Evolutionary conservation across 306 rosid genomes (phyloP).

Genomic region (Alnus rubra): DNA sequence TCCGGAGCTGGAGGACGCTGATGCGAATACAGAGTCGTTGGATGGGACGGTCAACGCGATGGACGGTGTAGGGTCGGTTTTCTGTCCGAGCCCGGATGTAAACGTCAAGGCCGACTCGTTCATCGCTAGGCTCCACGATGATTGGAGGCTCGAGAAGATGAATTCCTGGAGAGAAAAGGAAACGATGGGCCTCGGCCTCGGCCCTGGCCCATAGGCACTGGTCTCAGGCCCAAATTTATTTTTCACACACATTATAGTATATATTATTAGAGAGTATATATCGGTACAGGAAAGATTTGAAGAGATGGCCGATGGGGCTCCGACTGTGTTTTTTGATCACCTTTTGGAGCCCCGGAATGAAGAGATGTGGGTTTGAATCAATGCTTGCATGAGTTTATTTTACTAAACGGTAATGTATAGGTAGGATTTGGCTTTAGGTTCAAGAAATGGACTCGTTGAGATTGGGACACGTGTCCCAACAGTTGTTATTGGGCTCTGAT

Average conservation of each 20-base stretch:
- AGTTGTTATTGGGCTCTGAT: no score
- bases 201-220: background rate
- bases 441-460: no score
- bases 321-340: slow-evolving; percentile 29
- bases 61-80: slow-evolving; percentile 36
- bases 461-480: no score
- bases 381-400: background rate
- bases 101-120: slow-evolving; percentile 54
- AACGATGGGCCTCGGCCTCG: slow-evolving; percentile 12
- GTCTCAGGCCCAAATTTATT: slow-evolving; percentile 3
- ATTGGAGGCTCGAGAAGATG: slow-evolving; percentile 52
- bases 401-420: background rate
- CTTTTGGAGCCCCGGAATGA: slow-evolving; percentile 5
- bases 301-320: slow-evolving; percentile 15
- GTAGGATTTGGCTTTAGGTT: background rate
- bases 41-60: slow-evolving; percentile 6
- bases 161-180: slow-evolving; percentile 40
- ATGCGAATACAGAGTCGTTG: slow-evolving; percentile 19
- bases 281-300: background rate
- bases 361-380: slow-evolving; percentile 16
- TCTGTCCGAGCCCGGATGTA: slow-evolving; percentile 91
- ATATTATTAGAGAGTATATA: background rate
- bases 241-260: background rate
- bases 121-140: slow-evolving; percentile 50
- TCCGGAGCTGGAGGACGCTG: slow-evolving; percentile 52